Evolutionary conservation across 2,329 filamentous ascomycete species (phyloP).

Genomic region (Cylindrodendrum hubeiense): DNA sequence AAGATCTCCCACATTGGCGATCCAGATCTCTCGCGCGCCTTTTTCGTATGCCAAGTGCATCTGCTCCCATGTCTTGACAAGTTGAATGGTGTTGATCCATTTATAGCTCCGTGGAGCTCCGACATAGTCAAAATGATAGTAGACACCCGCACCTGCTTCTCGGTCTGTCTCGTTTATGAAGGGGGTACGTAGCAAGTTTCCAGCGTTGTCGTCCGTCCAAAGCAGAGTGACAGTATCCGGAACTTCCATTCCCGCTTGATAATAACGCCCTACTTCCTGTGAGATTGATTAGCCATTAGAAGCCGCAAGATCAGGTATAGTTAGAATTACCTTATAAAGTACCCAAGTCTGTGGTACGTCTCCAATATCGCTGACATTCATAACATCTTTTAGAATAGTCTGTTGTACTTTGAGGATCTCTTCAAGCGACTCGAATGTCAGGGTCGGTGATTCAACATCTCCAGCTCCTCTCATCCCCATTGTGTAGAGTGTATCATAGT

Average conservation of each 20-base stretch:
- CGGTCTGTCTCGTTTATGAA: constrained; percentile 64
- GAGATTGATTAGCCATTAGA: background rate
- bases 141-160: constrained; percentile 69
- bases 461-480: constrained; percentile 78
- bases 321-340: background rate
- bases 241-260: constrained; percentile 72
- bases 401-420: background rate
- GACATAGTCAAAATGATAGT: constrained; percentile 73
- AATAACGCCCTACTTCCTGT: constrained; percentile 69
- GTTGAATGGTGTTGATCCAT: constrained; percentile 65
- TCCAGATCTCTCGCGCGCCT: constrained; percentile 67
- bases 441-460: constrained; percentile 55
- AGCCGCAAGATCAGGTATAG: no score
- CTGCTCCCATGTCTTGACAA: constrained; percentile 47
- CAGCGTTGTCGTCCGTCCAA: constrained; percentile 75
- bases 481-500: constrained; percentile 74
- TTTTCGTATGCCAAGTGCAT: constrained; percentile 64
- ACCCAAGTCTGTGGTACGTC: background rate
- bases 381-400: background rate
- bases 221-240: constrained; percentile 73
- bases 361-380: background rate
- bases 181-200: constrained; percentile 70
- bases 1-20: constrained; percentile 73
- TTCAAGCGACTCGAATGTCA: background rate
- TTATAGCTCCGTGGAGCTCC: constrained; percentile 71